Evolutionary conservation across 2,329 filamentous ascomycete genomes (phyloP).

Genomic region (Paraconiothyrium sp.): DNA sequence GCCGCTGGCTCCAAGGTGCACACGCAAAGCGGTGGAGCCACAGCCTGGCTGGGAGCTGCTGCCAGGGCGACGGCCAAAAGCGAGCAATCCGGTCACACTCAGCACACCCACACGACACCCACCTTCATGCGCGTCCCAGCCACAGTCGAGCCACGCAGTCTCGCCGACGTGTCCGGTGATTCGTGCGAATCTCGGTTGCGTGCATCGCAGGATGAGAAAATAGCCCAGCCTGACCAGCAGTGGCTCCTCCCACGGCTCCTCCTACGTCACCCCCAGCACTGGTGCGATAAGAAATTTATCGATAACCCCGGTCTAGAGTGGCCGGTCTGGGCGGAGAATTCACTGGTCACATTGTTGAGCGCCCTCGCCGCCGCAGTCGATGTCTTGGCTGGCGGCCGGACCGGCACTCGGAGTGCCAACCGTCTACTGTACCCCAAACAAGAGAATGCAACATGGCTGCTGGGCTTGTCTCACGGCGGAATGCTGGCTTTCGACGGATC

Average conservation of each 20-base stretch:
- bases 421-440: conserved; percentile 4
- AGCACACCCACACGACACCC: conserved; percentile 10
- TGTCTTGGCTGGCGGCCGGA: conserved; percentile 10
- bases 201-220: conserved; percentile 5
- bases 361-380: background rate
- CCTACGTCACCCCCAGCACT: conserved; percentile 8
- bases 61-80: conserved; percentile 13
- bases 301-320: conserved; percentile 8
- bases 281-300: conserved; percentile 17
- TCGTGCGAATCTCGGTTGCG: background rate
- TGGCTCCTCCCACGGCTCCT: conserved; percentile 5
- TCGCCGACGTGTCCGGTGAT: conserved; percentile 1
- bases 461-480: conserved; percentile 1
- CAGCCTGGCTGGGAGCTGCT: conserved; percentile 5
- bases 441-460: background rate
- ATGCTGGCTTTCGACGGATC: too few species aligned
- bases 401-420: conserved; percentile 1
- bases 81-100: conserved; percentile 6
- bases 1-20: background rate
- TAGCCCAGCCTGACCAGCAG: background rate
- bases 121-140: conserved; percentile 4
- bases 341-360: conserved; percentile 3
- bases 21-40: conserved; percentile 15
- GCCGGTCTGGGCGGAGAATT: conserved; percentile 3
- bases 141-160: conserved; percentile 1